Conservation (phyloP, 352 stramenopile species). For the Globisporangium barbulae region DNA sequence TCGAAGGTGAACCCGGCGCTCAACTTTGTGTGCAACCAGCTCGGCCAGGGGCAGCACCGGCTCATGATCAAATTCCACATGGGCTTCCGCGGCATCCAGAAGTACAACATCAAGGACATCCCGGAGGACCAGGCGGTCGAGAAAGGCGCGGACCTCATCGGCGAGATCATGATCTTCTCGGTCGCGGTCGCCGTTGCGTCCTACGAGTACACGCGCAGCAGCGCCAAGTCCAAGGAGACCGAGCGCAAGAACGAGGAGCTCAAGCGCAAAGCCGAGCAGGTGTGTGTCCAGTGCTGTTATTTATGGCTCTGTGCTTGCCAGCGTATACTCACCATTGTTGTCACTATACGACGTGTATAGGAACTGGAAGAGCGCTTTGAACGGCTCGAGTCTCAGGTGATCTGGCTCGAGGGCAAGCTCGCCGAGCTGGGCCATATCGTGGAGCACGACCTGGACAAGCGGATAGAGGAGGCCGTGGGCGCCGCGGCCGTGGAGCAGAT, state of each 20-base stretch:
- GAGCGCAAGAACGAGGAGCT: slow-evolving; percentile 53
- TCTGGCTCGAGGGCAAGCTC: slow-evolving; percentile 44
- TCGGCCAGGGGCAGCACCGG: slow-evolving; percentile 70
- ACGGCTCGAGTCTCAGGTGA: slow-evolving; percentile 41
- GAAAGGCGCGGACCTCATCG: slow-evolving; percentile 71
- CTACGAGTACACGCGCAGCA: slow-evolving; percentile 75
- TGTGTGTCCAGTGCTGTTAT: neutral
- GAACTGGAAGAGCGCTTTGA: slow-evolving; percentile 50
- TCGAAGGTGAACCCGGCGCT: slow-evolving; percentile 75
- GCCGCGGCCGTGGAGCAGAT: slow-evolving; percentile 10
- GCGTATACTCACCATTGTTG: neutral
- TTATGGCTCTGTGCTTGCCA: neutral
- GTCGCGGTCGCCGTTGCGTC: slow-evolving; percentile 65
- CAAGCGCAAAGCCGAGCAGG: slow-evolving; percentile 37
- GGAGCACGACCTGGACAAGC: slow-evolving; percentile 27
- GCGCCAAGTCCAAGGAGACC: slow-evolving; percentile 53
- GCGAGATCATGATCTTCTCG: slow-evolving; percentile 77
- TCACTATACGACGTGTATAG: slow-evolving; percentile 6
- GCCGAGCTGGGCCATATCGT: slow-evolving; percentile 30
- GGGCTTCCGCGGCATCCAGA: slow-evolving; percentile 72
- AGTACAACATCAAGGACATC: slow-evolving; percentile 77
- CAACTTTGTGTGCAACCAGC: slow-evolving; percentile 48
- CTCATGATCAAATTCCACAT: slow-evolving; percentile 73
- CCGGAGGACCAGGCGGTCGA: slow-evolving; percentile 71
- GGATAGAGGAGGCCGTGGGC: slow-evolving; percentile 14